These are phyloP conservation scores for Diutina mesorugosa DNA, from an alignment of 1,139 yeast genomes.

Conservation along the genomic window DNA sequence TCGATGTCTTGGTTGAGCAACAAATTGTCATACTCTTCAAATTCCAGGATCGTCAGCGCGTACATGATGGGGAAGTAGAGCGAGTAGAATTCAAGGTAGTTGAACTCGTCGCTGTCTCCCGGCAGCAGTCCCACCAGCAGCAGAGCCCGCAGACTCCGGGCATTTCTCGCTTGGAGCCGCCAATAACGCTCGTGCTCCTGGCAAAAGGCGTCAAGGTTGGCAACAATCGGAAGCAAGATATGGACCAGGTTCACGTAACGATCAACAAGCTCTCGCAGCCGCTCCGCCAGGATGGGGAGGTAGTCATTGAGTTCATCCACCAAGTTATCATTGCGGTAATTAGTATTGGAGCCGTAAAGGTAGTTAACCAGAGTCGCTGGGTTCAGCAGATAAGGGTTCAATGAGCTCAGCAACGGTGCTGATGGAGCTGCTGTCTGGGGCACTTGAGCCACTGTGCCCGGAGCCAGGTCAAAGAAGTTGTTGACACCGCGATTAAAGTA, in stretches of 20 bases:
- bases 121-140: constrained; percentile 35
- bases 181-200: constrained; percentile 38
- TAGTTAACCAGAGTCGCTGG: constrained; percentile 28
- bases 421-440: not conserved
- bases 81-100: constrained; percentile 31
- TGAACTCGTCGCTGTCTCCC: constrained; percentile 13
- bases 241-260: constrained; percentile 40
- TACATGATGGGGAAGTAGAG: constrained; percentile 37
- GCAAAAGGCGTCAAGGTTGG: constrained; percentile 28
- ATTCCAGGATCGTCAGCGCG: constrained; percentile 42
- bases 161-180: constrained; percentile 19
- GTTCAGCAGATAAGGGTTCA: constrained; percentile 19
- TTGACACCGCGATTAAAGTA: constrained; percentile 6
- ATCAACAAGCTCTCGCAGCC: constrained; percentile 36
- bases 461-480: constrained; percentile 7
- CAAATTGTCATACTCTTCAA: constrained; percentile 38
- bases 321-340: constrained; percentile 25
- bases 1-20: constrained; percentile 37
- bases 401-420: constrained; percentile 5
- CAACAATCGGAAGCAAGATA: constrained; percentile 37
- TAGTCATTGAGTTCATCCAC: constrained; percentile 20
- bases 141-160: constrained; percentile 31
- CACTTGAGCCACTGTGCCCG: not conserved
- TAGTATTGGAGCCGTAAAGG: constrained; percentile 31
- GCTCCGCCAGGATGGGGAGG: constrained; percentile 24